Evolutionary conservation across 257 asterid genomes (phyloP).

Genomic region (Plantago major): DNA sequence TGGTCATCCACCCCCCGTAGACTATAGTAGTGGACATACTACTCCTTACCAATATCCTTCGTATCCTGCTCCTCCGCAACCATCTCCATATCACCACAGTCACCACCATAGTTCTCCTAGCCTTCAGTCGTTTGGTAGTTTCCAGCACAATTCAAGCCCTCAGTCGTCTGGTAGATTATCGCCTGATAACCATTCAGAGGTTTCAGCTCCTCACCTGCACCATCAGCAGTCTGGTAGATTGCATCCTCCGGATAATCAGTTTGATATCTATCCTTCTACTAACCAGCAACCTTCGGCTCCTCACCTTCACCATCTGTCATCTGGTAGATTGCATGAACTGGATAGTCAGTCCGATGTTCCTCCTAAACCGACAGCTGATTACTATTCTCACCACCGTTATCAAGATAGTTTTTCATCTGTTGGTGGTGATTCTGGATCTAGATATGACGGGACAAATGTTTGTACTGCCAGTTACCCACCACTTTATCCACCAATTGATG

Average conservation of each 20-base stretch:
- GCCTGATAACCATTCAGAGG: slow-evolving; percentile 35
- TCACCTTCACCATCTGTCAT: slow-evolving; percentile 41
- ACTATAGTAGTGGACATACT: slow-evolving; percentile 35
- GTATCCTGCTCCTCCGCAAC: slow-evolving; percentile 40
- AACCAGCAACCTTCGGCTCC: slow-evolving; percentile 32
- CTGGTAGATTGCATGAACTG: slow-evolving; percentile 39
- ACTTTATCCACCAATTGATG: slow-evolving; percentile 66
- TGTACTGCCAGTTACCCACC: slow-evolving; percentile 36
- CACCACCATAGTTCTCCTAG: slow-evolving; percentile 29
- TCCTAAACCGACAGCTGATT: slow-evolving; percentile 9
- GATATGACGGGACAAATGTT: slow-evolving; percentile 31
- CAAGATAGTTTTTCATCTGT: slow-evolving; percentile 38
- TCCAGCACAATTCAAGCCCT: slow-evolving; percentile 36
- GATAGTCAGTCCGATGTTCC: slow-evolving; percentile 38
- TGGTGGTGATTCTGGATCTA: slow-evolving; percentile 23
- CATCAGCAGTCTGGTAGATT: slow-evolving; percentile 7
- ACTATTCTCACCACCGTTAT: slow-evolving; percentile 25
- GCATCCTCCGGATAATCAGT: too few relatives aligned
- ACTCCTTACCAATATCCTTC: slow-evolving; percentile 44
- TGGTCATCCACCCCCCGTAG: slow-evolving; percentile 21
- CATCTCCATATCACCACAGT: slow-evolving; percentile 3
- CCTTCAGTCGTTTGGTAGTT: slow-evolving; percentile 41
- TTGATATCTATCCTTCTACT: too few relatives aligned
- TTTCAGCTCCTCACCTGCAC: slow-evolving; percentile 37
- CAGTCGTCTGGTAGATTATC: slow-evolving; percentile 5